Evolutionary conservation across 106 monocot species (phyloP), one percentile per base, ranked within the genome.

Genomic region (Ottelia alismoides): DNA sequence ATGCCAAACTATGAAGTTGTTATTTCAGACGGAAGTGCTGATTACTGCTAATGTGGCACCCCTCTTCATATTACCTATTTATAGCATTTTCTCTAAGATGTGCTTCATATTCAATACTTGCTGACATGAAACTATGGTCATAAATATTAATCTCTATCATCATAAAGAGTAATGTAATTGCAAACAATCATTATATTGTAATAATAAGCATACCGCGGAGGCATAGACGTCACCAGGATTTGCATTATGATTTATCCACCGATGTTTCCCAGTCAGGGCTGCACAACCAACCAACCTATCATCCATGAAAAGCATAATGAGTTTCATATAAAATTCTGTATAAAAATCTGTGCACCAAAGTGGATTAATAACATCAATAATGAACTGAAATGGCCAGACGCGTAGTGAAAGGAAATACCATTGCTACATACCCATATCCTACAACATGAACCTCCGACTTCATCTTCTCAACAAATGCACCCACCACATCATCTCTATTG

Each of bases 401-500:
- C 2, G 45, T 10, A 20, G 28, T 32, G 40, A 58, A 1, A 19
- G 20, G 1, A 48, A 40, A 57, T 49, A 48, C 9, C 2, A 16
- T 53, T 53, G 50, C 3, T 10, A 56, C 68, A 47, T 53, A 87
- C 87, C 82, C 87, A 25, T 78, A 59, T 53, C 88, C 82, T 3
- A 73, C 63, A 35, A 70, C 53, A 71, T 82, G 78, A 51, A 82
- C 76, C 53, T 82, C 75, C 26, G 64, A 51, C 23, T 45, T 56
- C 88, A 88, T 88, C 18, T 31, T 65, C 56, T 75, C 81, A 19
- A 75, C 50, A 32, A 87, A n/a, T n/a, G n/a, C n/a, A n/a, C n/a
- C 74, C 51, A 43, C 16, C 6, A 43, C 40, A 43, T 6, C 40
- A 43, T 7, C 16, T 16, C 40, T 43, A 7, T 43, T 6, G 10